Evolutionary conservation across 148 eudicot genomes (phyloP), one percentile per base, ranked within the genome.

Genomic region (Talinum fruticosum): DNA sequence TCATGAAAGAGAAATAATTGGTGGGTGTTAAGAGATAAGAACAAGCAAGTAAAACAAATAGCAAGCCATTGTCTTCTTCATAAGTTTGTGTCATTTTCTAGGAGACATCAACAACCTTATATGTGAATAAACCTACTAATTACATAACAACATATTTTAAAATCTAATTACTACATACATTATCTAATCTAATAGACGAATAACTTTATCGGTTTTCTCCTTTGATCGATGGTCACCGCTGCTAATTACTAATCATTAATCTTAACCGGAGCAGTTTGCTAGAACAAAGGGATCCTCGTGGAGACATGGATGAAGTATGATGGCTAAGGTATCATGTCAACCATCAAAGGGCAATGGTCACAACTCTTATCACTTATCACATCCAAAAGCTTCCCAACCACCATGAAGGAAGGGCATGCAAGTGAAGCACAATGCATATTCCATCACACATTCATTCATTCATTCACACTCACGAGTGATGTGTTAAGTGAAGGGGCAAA

Each of bases 351-450:
- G n/a, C 32, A 41, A 44, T 34, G 61, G 37, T 14, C 41, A 34
- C n/a, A n/a, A n/a, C n/a, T n/a, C n/a, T n/a, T n/a, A n/a, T 70
- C 75, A 75, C 51, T 15, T n/a, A 45, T 75, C 79, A 75, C 71
- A 70, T 80, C 75, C 51, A 68, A 62, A 37, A 69, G 26, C 71
- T 47, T 73, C 72, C 70, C 83, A 75, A 80, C 79, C 57, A 80
- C 83, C 75, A 41, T 12, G 34, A 65, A 30, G 1, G n/a, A 26
- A 23, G 34, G 47, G 76, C 81, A 79, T 79, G 81, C 81, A 65
- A 47, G 32, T 26, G n/a, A 62, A 30, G 10, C 70, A 29, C 23
- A 12, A 77, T 53, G 28, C 24, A 35, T 3, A 53, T 6, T 10
- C 4, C 67, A 78, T 57, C 64, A 51, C 64, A 62, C 33, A 62